Percentiles rank a stretch among this genome's conserved stretches.
These are phyloP conservation scores for Paracorniculantispora psalliotae DNA, from an alignment of 2,329 filamentous ascomycete genomes.

Conservation along the genomic window DNA sequence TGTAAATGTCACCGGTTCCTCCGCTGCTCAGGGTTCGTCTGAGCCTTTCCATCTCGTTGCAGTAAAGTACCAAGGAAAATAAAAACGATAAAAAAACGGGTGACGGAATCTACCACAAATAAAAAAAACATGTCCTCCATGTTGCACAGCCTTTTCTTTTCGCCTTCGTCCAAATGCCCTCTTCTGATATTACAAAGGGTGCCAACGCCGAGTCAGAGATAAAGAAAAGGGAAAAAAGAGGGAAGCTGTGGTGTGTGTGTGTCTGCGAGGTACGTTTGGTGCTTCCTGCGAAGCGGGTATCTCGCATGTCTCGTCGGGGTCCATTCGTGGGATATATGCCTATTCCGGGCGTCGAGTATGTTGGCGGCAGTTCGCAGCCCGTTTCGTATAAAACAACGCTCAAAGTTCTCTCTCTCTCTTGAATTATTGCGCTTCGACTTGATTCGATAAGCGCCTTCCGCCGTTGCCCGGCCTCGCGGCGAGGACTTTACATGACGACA, in stretches of 20 bases:
- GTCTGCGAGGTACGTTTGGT: background rate
- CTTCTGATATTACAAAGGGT: slow-evolving; percentile 15
- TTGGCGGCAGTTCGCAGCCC: background rate
- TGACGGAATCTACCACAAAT: slow-evolving; percentile 1
- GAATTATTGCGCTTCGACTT: background rate
- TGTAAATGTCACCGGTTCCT: slow-evolving; percentile 20
- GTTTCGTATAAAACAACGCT: background rate
- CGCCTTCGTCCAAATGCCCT: slow-evolving; percentile 5
- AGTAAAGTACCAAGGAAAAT: slow-evolving; percentile 1
- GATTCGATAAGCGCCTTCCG: background rate
- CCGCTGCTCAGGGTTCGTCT: slow-evolving; percentile 19
- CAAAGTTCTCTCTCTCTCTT: background rate
- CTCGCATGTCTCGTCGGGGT: slow-evolving; percentile 16
- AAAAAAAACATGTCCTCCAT: slow-evolving; percentile 8
- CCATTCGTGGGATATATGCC: background rate
- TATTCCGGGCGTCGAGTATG: background rate
- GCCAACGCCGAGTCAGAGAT: slow-evolving; percentile 13
- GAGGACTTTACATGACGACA: slow-evolving; percentile 71
- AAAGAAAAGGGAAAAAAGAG: slow-evolving; percentile 9
- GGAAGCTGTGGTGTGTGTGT: slow-evolving; percentile 7
- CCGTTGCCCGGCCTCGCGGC: background rate
- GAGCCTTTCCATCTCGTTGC: background rate
- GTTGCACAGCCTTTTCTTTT: background rate
- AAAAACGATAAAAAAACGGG: slow-evolving; percentile 12
- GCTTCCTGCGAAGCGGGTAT: slow-evolving; percentile 17